phyloP scores from a whole-genome alignment of 257 asterid species.

The Solanum lycopersicoides region DNA sequence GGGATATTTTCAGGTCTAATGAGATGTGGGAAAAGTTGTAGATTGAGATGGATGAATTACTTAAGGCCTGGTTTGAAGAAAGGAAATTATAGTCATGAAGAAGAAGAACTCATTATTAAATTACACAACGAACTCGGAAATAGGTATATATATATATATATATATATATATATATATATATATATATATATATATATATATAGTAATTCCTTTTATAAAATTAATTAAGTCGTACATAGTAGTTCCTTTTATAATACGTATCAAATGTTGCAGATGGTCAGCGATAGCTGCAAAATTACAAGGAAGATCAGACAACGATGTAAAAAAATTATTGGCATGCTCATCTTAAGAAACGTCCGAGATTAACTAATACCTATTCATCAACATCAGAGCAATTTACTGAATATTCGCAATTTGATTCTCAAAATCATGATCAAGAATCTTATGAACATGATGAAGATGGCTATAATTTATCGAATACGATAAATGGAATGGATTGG shows the following conservation, averaged over 20 bases:
- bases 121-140: constrained; percentile 33
- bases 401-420: not conserved
- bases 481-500: not conserved
- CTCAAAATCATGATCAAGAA: not conserved
- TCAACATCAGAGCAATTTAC: not conserved
- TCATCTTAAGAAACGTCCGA: constrained; percentile 19
- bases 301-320: constrained; percentile 37
- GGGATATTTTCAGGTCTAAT: not conserved
- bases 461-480: not conserved
- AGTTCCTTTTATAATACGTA: not conserved
- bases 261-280: not conserved
- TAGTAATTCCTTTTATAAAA: no score
- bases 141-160: constrained; percentile 14
- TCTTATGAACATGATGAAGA: not conserved
- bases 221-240: no score
- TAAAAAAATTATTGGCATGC: constrained; percentile 49
- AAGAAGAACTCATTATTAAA: constrained; percentile 28
- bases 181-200: constrained; percentile 5
- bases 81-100: constrained; percentile 29
- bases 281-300: not conserved
- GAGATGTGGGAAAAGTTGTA: constrained; percentile 58
- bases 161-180: constrained; percentile 2
- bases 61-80: constrained; percentile 33
- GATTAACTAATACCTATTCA: not conserved
- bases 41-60: constrained; percentile 52